These are phyloP conservation scores for Lactifluus subvellereus DNA, from an alignment of 768 basidiomycete genomes.

Conservation along the genomic window DNA sequence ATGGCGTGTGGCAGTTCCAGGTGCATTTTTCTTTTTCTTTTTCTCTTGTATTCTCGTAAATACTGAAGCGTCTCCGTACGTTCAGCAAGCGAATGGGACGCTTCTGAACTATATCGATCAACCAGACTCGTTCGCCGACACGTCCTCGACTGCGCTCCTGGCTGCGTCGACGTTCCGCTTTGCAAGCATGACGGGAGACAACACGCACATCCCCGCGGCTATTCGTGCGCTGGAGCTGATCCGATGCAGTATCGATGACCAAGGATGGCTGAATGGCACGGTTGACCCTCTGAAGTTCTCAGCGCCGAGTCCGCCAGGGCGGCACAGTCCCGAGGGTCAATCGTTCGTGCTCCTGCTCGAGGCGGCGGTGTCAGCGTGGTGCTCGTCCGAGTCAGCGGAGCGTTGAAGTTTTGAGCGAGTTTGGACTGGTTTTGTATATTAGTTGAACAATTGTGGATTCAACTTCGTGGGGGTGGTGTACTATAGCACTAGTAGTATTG, in stretches of 20 bases:
- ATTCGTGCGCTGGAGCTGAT: conserved; percentile 37
- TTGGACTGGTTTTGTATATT: too few species aligned
- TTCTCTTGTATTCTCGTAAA: background rate
- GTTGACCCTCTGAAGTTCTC: conserved; percentile 18
- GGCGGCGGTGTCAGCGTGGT: conserved; percentile 18
- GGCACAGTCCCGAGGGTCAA: conserved; percentile 23
- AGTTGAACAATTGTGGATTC: too few species aligned
- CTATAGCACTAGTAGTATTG: too few species aligned
- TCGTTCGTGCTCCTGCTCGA: conserved; percentile 24
- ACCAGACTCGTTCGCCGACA: conserved; percentile 46
- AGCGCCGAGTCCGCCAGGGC: conserved; percentile 5
- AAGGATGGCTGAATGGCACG: conserved; percentile 24
- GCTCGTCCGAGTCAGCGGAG: background rate
- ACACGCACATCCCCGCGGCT: conserved; percentile 37
- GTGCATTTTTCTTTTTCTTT: conserved; percentile 28
- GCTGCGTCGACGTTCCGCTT: conserved; percentile 52
- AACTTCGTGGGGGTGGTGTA: too few species aligned
- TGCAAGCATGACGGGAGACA: conserved; percentile 38
- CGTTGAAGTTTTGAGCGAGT: too few species aligned
- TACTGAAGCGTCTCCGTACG: too few species aligned
- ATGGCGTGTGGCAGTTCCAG: conserved; percentile 40
- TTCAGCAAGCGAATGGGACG: conserved; percentile 40
- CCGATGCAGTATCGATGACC: conserved; percentile 34
- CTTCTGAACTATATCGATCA: conserved; percentile 50
- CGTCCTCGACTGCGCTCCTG: conserved; percentile 50